Percentiles rank a stretch among this genome's conserved stretches.
phyloP scores from a whole-genome alignment of 768 basidiomycete species.

The Suillus tomentosus region DNA sequence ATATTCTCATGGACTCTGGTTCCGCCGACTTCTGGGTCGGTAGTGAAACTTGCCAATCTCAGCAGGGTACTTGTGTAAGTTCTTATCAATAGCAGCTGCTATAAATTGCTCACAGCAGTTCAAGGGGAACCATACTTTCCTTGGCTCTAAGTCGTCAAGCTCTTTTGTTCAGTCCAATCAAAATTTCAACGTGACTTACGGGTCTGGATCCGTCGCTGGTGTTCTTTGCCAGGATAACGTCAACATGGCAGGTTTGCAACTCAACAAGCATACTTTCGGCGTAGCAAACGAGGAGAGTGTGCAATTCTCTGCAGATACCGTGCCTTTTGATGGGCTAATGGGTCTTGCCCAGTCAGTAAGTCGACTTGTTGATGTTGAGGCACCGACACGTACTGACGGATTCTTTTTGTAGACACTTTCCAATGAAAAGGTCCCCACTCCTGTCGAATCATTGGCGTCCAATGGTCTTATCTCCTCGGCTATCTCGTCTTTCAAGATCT shows the following conservation, averaged over 20 bases:
- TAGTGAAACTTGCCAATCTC: constrained; percentile 51
- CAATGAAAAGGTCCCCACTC: constrained; percentile 62
- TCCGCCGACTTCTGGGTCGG: constrained; percentile 72
- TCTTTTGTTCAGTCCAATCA: constrained; percentile 56
- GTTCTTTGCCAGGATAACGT: constrained; percentile 64
- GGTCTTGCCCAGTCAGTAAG: constrained; percentile 72
- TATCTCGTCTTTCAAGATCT: constrained; percentile 80
- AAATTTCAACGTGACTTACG: constrained; percentile 66
- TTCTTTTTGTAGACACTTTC: constrained; percentile 52
- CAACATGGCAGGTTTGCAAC: constrained; percentile 58
- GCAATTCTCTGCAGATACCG: constrained; percentile 54
- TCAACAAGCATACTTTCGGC: constrained; percentile 67
- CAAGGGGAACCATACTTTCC: constrained; percentile 65
- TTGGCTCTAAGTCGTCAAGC: constrained; percentile 62
- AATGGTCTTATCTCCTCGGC: constrained; percentile 58
- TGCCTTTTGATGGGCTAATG: constrained; percentile 74
- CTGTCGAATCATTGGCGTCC: constrained; percentile 67
- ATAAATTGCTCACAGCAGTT: constrained; percentile 21
- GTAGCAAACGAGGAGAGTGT: constrained; percentile 58
- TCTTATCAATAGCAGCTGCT: not conserved
- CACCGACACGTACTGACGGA: not conserved
- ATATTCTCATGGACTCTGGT: constrained; percentile 70
- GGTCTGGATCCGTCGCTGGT: constrained; percentile 69
- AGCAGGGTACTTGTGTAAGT: constrained; percentile 45
- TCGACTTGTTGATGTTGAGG: constrained; percentile 17